Evolutionary conservation across 345 rosid genomes (phyloP), one percentile per base, ranked within the genome.

Genomic region (Dovyalis caffra): DNA sequence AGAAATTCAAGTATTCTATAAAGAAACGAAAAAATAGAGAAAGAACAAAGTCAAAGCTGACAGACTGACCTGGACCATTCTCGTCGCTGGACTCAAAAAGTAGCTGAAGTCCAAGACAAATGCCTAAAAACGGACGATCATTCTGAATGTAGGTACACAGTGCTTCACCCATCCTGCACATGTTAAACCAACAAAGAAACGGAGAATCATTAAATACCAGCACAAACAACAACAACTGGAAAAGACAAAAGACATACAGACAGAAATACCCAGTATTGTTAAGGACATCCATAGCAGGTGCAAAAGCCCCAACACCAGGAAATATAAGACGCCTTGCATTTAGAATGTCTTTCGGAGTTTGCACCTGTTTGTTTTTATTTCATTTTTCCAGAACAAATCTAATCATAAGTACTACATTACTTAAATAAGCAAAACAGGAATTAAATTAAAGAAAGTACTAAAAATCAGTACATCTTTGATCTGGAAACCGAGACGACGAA

Each of bases 231-330:
- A 23, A 32, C 47, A 20, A 18, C n/a, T 49, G 56, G 23, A 49
- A 49, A 20, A 20, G 56, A 20, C 0, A 49, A 18, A 20, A 20
- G n/a, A 61, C 43, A 49, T 6, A 60, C 9, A 68, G 31, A 31
- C 14, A 29, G 14, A 28, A 65, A 37, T 76, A 91, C 98, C 99
- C 99, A 1, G 89, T 86, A 79, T 83, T 85, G 76, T 79, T 85
- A 60, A 95, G 90, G 31, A 95, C 90, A 83, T 92, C 99, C 96
- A 93, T 93, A 51, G 97, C 98, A 0, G 97, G 82, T 37, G 98
- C 89, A 82, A 95, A 95, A 32, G 98, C 99, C 71, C 98, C 99
- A 8, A 91, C 97, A 12, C 98, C 98, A 0, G 97, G 98, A 77
- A 95, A 93, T 31, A 95, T 86, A 40, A 93, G 97, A 26, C 92